Percentiles rank a stretch among this genome's conserved stretches.
These are phyloP conservation scores for Delonix regia DNA, from an alignment of 306 rosid species.

Conservation along the genomic window DNA sequence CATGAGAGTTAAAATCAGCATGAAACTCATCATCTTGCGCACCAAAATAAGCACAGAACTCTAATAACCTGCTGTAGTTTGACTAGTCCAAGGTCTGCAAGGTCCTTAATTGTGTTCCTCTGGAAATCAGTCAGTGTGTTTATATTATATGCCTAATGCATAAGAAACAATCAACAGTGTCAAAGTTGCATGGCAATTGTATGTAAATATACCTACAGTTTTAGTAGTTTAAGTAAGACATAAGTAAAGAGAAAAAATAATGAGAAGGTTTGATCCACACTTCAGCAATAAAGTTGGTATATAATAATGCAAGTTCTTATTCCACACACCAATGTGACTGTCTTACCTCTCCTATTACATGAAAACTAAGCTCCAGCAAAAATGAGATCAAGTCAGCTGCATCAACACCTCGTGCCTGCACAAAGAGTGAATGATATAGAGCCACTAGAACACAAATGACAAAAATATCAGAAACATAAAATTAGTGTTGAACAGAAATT, in stretches of 20 bases:
- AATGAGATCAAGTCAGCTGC: conserved; percentile 87
- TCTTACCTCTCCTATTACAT: conserved; percentile 89
- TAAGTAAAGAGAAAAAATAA: conserved; percentile 9
- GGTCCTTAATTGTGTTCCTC: conserved; percentile 72
- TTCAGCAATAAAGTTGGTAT: conserved; percentile 15
- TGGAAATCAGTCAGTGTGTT: conserved; percentile 79
- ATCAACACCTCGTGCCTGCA: conserved; percentile 86
- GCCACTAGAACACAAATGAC: conserved; percentile 21
- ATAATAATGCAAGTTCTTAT: conserved; percentile 14
- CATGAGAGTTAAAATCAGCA: conserved; percentile 25
- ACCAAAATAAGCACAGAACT: conserved; percentile 35
- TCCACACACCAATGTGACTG: conserved; percentile 31
- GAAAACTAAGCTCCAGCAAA: conserved; percentile 97
- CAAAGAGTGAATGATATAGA: conserved; percentile 36
- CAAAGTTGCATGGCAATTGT: conserved; percentile 31
- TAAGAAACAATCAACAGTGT: conserved; percentile 27
- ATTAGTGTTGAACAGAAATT: conserved; percentile 17
- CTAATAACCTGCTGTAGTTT: conserved; percentile 88
- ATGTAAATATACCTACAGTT: conserved; percentile 6
- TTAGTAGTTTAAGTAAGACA: conserved; percentile 20
- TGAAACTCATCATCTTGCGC: conserved; percentile 25
- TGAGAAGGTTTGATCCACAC: conserved; percentile 17
- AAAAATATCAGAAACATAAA: conserved; percentile 5
- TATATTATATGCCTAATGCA: conserved; percentile 73
- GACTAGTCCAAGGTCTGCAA: conserved; percentile 92